Conservation (phyloP, 345 rosid genomes). For the Salix exigua region DNA sequence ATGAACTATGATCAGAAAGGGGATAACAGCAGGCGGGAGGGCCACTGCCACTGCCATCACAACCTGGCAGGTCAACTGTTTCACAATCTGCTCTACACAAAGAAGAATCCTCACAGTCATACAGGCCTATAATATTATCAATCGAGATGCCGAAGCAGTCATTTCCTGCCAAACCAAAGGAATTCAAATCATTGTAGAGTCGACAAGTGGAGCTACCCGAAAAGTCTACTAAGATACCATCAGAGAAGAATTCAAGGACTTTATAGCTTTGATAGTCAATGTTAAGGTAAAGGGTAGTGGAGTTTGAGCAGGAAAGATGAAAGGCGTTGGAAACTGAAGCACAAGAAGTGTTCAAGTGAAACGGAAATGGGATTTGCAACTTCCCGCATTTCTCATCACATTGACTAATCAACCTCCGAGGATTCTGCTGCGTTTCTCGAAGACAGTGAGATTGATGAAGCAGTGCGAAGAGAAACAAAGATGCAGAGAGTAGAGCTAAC, state of each 20-base stretch:
- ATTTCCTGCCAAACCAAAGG: constrained; percentile 46
- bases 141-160: constrained; percentile 50
- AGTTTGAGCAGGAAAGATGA: constrained; percentile 59
- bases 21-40: constrained; percentile 78
- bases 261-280: constrained; percentile 42
- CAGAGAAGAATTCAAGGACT: constrained; percentile 62
- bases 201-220: constrained; percentile 56
- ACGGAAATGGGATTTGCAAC: constrained; percentile 58
- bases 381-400: constrained; percentile 57
- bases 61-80: constrained; percentile 53
- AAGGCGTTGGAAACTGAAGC: constrained; percentile 37
- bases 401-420: background rate
- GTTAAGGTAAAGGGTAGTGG: constrained; percentile 49
- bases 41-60: constrained; percentile 48
- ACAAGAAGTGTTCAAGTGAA: constrained; percentile 49
- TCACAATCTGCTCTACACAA: constrained; percentile 68
- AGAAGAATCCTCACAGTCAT: constrained; percentile 84
- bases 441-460: constrained; percentile 33
- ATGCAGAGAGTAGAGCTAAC: constrained; percentile 29
- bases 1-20: constrained; percentile 61
- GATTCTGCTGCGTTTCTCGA: background rate
- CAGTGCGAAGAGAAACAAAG: constrained; percentile 31
- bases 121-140: constrained; percentile 69
- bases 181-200: constrained; percentile 57
- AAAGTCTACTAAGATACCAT: constrained; percentile 67